Base-by-base conservation (phyloP, 2,329 filamentous ascomycete genomes). In the Chaetomiaceae sp. region DNA sequence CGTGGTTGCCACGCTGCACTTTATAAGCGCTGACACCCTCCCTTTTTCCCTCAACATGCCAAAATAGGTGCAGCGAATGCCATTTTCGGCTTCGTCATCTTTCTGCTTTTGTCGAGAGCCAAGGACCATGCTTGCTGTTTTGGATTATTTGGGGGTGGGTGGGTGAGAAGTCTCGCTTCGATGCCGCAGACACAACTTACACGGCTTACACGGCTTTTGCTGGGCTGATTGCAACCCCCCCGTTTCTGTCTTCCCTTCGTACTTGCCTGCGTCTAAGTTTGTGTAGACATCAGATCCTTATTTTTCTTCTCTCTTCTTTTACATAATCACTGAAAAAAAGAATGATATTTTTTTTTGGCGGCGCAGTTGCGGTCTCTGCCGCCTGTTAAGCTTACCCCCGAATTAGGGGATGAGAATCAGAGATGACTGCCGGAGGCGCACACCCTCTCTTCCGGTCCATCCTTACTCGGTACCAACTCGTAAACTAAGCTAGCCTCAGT, bases 11-110 rank as follows among this genome's bases (percentile, higher is more conserved):
- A 27, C 6, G 6, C 6, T 27, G 41, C 21, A 33, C 43, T 48
- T 49, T 44, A 50, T 55, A 55, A 55, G 53, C 53, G 50, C 49
- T 45, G 53, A 48, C 46, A 31, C 42, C 33, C 23, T 44, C 41
- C 41, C 27, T 8, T 33, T 33, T 21, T 44, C 27, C 37, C 23
- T 13, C 8, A n/a, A 41, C 17, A 31, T 33, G 34, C 25, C 35
- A 44, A 44, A 50, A 50, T 50, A 50, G 35, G 34, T 20, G 23
- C 33, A 9, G 2, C 33, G 13, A 10, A 16, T 19, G 27, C 14
- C 34, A 40, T 34, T 33, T 38, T 23, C 40, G 21, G 33, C 23
- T 17, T 20, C 41, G 16, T 23, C n/a, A 16, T 44, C 31, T 42
- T 45, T 25, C 40, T 33, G 21, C n/a, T 45, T 33, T 40, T 19